Base-by-base conservation (phyloP, 2,329 filamentous ascomycete species). In the Ciborinia camelliae region DNA sequence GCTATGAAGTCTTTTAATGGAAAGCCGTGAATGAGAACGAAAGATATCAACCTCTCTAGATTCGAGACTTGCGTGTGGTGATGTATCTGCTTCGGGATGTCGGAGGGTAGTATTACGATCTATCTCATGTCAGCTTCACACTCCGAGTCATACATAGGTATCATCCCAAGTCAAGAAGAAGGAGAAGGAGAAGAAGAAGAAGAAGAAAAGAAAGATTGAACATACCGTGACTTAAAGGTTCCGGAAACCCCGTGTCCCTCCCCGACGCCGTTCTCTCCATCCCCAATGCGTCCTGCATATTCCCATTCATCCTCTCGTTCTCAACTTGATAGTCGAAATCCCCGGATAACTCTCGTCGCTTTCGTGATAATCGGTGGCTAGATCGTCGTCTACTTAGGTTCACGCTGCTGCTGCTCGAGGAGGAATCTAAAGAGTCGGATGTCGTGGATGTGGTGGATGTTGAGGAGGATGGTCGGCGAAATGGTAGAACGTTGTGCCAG, bases 41-140 rank as follows among this genome's bases (percentile, higher is more conserved):
- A 76, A 74, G 1, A 80, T 75, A 62, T 80, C 77, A 52, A 85
- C 75, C 67, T 87, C 84, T 62, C 82, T 80, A 62, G 82, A 80
- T 47, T 80, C 81, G 65, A 89, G 84, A 70, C 77, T 81, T 52
- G 85, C 86, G 67, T 84, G 80, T 57, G 81, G 81, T 18, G 81
- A 82, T 8, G 84, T 79, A 69, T 86, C 81, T 65, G 86, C 86
- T 23, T 86, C 84, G 28, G 86, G 86, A 66, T 88, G 85, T 26
- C 83, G 84, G 20, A 85, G 77, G 2, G 85, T 86, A 18, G 86
- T 89, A 70, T 86, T 88, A 67, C 81, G 79, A 53, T 79, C 78
- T 72, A 70, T 55, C 23, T 3, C 23, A 52, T 10, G 53, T 68
- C 45, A 63, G 61, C 57, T 60, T 37, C 5, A 10, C 14, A 37